Evolutionary conservation across 2,329 filamentous ascomycete species (phyloP), one percentile per base, ranked within the genome.

Genomic region (Drechmeria coniospora): DNA sequence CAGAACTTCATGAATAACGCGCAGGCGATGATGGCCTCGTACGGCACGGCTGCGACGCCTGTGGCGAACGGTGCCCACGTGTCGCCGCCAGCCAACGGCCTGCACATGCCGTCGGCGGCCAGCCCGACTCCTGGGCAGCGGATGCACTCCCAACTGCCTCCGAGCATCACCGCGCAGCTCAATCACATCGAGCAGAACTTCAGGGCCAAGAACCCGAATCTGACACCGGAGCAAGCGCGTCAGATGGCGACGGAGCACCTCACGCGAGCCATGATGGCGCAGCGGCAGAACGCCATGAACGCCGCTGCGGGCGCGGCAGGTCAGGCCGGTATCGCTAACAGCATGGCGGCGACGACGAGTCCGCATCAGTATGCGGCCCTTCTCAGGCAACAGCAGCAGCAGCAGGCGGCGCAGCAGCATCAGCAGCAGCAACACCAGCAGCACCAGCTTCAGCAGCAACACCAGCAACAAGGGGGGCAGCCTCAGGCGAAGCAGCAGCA

Each of bases 331-430:
- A 56, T 66, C 29, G 53, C 61, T 11, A 66, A 61, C 27, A 57
- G 61, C 12, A 56, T 65, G 26, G 49, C 57, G 1, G 53, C 56
- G 12, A 62, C 61, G 1, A 55, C 57, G 2, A 67, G 63, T 31
- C 68, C 68, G 16, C 66, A 72, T 22, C 68, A 73, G 35, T 72
- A 73, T 40, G 68, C 68, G 2, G 66, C 68, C 31, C 50, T 72
- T 19, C 56, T 73, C 7, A 51, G 68, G 24, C 65, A 68, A 21
- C 68, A 72, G 38, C 67, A 71, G 35, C 63, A 68, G 34, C 54
- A 57, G 16, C 61, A 53, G 33, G 51, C 52, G 17, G 50, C 40
- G 34, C 43, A 34, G 39, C 37, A 45, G 14, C 39, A 37, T 21
- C 45, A 50, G 20, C 40, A 42, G 26, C 43, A 40, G 24, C 37